Base-by-base conservation (phyloP, 2,329 filamentous ascomycete species). In the Waltergamsia citrina region DNA sequence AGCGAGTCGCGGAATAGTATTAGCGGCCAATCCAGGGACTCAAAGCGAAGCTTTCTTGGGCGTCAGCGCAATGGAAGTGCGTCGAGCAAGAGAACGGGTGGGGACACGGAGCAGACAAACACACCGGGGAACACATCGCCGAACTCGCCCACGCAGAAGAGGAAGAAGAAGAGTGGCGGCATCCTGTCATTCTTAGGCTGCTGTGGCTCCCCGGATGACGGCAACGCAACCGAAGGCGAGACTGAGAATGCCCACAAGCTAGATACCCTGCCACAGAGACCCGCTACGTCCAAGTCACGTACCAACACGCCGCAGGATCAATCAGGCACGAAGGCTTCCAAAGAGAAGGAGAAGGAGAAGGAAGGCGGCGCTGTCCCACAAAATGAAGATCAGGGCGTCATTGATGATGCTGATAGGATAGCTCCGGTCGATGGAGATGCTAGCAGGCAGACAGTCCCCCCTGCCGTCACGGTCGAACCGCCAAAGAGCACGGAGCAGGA, bases 61-160 rank as follows among this genome's bases (percentile, higher is more conserved):
- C 65, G 71, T 43, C 69, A 72, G 48, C 67, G 75, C 49, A 81
- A 81, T 59, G 74, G 75, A 46, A 85, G 78, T 58, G 69, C 74
- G 41, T 75, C 74, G 45, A 84, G 77, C 60, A 77, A 75, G 58
- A 66, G 69, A 50, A 73, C 71, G 41, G 67, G 65, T 48, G 62
- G 63, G 46, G 68, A 64, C 49, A 71, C 65, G 43, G 67, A 69
- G 42, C 66, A 66, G 35, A 64, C 62, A 29, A 65, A 62, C 46
- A 67, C 66, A 5, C 55, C 64, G 22, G 62, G 56, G 41, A 62
- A 63, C 38, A 67, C 69, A 14, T 66, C 69, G 47, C 67, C 67
- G 26, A 69, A 60, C 48, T 71, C 70, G 22, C 68, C 71, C 20
- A 60, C 55, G 7, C 59, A 61, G 33, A 63, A 63, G 34, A 55